phyloP scores from a whole-genome alignment of 2,329 filamentous ascomycete genomes.

The Claviceps sp. region DNA sequence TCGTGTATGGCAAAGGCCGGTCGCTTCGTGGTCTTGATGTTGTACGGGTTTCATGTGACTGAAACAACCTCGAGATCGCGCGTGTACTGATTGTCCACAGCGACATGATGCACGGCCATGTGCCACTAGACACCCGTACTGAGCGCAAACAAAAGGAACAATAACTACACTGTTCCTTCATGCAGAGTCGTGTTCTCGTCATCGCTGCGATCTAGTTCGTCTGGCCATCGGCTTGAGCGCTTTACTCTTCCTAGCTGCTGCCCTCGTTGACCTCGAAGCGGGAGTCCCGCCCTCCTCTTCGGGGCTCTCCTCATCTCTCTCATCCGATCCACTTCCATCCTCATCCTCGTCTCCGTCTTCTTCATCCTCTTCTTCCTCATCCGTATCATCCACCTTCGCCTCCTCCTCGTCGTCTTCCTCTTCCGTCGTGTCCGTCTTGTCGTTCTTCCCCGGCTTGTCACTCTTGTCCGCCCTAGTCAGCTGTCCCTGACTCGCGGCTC shows the following conservation, averaged over 20 bases:
- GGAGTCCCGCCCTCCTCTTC: constrained; percentile 18
- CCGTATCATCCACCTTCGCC: constrained; percentile 7
- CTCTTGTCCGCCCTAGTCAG: constrained; percentile 21
- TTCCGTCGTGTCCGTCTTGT: constrained; percentile 19
- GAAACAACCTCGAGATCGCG: no score
- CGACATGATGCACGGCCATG: no score
- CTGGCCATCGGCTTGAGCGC: constrained; percentile 3
- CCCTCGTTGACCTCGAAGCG: constrained; percentile 19
- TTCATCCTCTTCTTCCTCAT: constrained; percentile 11
- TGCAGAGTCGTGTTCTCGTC: constrained; percentile 9
- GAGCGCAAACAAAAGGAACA: neutral
- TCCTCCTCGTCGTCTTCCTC: constrained; percentile 20
- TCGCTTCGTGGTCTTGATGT: no score
- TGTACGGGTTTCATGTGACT: no score
- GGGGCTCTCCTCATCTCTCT: constrained; percentile 18
- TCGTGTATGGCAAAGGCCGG: no score
- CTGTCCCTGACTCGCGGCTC: constrained; percentile 23
- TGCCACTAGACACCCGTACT: neutral
- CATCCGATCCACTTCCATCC: constrained; percentile 13
- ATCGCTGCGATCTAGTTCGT: constrained; percentile 5
- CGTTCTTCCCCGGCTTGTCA: constrained; percentile 12
- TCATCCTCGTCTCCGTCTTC: constrained; percentile 20
- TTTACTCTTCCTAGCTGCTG: constrained; percentile 1
- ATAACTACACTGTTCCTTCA: neutral
- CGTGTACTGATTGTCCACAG: no score